Evolutionary conservation across 1,139 yeast species (phyloP).

Genomic region (Blastobotrys aristatus): DNA sequence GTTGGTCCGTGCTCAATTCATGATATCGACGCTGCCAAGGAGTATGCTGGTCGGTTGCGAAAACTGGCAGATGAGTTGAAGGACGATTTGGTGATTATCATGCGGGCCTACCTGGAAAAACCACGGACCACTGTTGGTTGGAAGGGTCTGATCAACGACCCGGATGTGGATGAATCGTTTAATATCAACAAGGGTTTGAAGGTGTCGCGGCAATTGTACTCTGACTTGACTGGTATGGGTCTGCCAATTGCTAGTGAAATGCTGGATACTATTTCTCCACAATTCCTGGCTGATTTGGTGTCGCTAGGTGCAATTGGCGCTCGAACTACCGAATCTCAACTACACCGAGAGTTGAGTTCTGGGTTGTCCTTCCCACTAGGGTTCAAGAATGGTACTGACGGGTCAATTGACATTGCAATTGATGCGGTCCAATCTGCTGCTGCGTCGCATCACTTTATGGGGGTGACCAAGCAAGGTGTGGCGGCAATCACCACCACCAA

Average conservation of each 20-base stretch:
- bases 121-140: conserved; percentile 99
- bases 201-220: conserved; percentile 79
- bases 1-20: conserved; percentile 98
- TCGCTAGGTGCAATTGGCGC: conserved; percentile 99
- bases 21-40: conserved; percentile 84
- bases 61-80: conserved; percentile 62
- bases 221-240: conserved; percentile 65
- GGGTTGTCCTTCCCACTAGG: conserved; percentile 98
- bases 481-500: conserved; percentile 95
- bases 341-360: conserved; percentile 94
- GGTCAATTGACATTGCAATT: conserved; percentile 84
- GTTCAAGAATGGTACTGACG: conserved; percentile 98
- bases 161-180: conserved; percentile 87
- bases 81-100: conserved; percentile 73
- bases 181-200: conserved; percentile 93
- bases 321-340: conserved; percentile 96
- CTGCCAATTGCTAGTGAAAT: conserved; percentile 94
- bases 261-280: conserved; percentile 99
- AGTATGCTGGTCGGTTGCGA: conserved; percentile 70
- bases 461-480: conserved; percentile 93
- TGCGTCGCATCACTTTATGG: conserved; percentile 91
- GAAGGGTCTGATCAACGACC: conserved; percentile 97
- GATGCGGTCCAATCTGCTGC: conserved; percentile 94
- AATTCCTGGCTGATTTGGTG: conserved; percentile 83
- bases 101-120: conserved; percentile 97